Evolutionary conservation across 2,329 filamentous ascomycete species (phyloP).

Genomic region (Aspergillus glaucus): DNA sequence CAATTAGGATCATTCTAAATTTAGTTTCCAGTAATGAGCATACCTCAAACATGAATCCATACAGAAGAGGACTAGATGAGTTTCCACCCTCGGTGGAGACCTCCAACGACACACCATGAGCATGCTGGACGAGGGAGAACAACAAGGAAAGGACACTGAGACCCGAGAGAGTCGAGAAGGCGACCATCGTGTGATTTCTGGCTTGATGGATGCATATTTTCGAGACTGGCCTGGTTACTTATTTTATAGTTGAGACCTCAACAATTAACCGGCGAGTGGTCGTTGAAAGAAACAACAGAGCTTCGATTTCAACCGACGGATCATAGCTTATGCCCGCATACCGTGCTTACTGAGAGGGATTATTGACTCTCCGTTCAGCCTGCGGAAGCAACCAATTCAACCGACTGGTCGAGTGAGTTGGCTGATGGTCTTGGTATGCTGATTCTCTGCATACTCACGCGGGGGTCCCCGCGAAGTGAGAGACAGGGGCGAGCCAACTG

Average conservation of each 20-base stretch:
- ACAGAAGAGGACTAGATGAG: conserved; percentile 32
- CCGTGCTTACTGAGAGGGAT: neutral
- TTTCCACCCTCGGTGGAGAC: conserved; percentile 28
- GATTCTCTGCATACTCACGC: neutral
- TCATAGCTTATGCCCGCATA: neutral
- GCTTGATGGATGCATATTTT: neutral
- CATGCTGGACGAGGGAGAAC: conserved; percentile 2
- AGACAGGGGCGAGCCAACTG: neutral
- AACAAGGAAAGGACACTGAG: conserved; percentile 3
- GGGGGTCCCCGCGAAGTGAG: neutral
- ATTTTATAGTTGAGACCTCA: neutral
- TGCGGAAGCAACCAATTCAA: neutral
- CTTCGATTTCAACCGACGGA: neutral
- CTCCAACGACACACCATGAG: conserved; percentile 4
- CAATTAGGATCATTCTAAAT: conserved; percentile 20
- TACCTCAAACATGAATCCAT: conserved; percentile 40
- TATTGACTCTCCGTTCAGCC: neutral
- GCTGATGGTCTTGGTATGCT: neutral
- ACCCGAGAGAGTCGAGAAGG: conserved; percentile 7
- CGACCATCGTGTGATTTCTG: conserved; percentile 4
- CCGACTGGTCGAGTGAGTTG: neutral
- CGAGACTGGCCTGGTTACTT: neutral
- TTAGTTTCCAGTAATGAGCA: no score
- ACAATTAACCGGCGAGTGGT: neutral
- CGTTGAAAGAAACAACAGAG: neutral